Percentiles rank a stretch among this genome's conserved stretches.
Evolutionary conservation across 2,329 filamentous ascomycete genomes (phyloP).

Genomic region (Fragosphaeria purpurea): DNA sequence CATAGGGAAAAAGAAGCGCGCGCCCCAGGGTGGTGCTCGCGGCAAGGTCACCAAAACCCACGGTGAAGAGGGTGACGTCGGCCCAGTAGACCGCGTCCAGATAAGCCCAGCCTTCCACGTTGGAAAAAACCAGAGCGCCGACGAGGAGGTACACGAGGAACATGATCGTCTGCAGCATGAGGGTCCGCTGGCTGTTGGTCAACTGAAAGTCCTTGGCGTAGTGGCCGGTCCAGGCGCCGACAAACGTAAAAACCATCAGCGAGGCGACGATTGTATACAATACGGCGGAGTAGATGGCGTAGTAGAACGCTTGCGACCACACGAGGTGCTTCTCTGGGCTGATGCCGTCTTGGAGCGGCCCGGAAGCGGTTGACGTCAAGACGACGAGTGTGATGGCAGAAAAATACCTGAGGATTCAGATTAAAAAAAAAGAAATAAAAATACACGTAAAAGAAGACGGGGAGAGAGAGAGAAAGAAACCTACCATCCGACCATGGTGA

Average conservation of each 20-base stretch:
- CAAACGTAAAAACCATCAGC: conserved; percentile 69
- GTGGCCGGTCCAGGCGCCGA: conserved; percentile 58
- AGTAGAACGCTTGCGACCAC: conserved; percentile 77
- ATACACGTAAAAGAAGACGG: neutral
- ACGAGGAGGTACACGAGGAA: conserved; percentile 73
- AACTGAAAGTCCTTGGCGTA: conserved; percentile 72
- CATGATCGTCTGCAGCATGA: conserved; percentile 84
- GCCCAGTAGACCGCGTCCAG: conserved; percentile 73
- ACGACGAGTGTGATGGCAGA: conserved; percentile 56
- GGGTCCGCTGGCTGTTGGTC: conserved; percentile 69
- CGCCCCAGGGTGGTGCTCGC: conserved; percentile 45
- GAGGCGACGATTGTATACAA: conserved; percentile 73
- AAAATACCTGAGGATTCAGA: conserved; percentile 31
- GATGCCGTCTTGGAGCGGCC: conserved; percentile 33
- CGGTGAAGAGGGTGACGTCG: conserved; percentile 58
- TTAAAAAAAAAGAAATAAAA: neutral
- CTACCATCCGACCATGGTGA: conserved; percentile 75
- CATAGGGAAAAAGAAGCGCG: conserved; percentile 71
- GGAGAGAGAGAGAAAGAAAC: conserved; percentile 17
- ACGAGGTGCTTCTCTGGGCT: conserved; percentile 41
- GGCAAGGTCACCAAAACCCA: conserved; percentile 50
- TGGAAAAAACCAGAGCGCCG: conserved; percentile 65
- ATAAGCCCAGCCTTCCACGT: conserved; percentile 64
- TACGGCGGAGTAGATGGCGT: conserved; percentile 67
- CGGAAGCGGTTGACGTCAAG: conserved; percentile 55